Base-by-base conservation (phyloP, 139 green algal genomes). In the Chlamydomonas asymmetrica region DNA sequence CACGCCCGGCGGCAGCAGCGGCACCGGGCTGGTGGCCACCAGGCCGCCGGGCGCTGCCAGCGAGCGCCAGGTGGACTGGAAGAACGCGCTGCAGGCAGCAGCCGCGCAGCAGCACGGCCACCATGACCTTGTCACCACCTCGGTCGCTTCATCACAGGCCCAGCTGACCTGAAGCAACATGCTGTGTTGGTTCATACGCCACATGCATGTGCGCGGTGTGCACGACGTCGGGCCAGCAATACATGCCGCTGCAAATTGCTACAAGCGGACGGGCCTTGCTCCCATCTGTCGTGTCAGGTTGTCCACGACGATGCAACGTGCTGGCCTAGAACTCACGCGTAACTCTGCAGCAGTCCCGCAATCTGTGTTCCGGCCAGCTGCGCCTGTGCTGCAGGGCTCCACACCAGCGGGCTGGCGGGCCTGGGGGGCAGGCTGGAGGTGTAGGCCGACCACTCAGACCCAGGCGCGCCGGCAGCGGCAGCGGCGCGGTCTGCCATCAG, bases 321-420 rank as follows among this genome's bases (percentile, higher is more conserved):
- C n/a, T n/a, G n/a, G n/a, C 29, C 13, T n/a, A 5, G 8, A 31
- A n/a, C 80, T 79, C 49, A 91, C 89, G 76, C 79, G 86, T 96
- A 97, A n/a, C 78, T 79, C 32, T 75, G 20, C 6, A 91, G 61
- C 5, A 63, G 78, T 35, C 81, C 73, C 54, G 88, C 66, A 41
- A 94, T 62, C 82, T 97, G 93, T 4, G 89, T 92, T 48, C 93
- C 92, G 43, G 83, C 27, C 66, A 96, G 75, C 40, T 62, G 41
- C 32, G 74, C 63, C 37, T 92, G 64, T 64, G 94, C 75, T 1
- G 85, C 80, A 0, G 91, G 84, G 10, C 34, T 77, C 92, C 92
- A 97, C 61, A 92, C 80, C 52, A 96, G 63, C 4, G 92, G 92
- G 50, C 75, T 83, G 45, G 75, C 67, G 0, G 73, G 72, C 2